Base-by-base conservation (phyloP, 805 yeast genomes). In the Kuraishia capsulata region DNA sequence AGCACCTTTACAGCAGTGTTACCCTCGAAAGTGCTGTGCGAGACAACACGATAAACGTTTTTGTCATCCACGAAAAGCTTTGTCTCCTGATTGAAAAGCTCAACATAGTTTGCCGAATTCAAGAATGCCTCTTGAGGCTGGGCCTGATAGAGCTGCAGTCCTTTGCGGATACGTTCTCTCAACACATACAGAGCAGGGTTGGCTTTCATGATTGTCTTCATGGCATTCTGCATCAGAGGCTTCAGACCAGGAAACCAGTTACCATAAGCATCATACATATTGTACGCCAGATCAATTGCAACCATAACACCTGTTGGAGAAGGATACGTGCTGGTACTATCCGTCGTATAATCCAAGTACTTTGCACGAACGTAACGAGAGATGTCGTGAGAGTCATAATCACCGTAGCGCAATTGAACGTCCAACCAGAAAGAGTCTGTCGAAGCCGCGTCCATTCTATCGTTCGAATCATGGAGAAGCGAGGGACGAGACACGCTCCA, bases 181-280 rank as follows among this genome's bases (percentile, higher is more conserved):
- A 92, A 67, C 21, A 90, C 97, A 55, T 79, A 83, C 30, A 92
- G 59, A 0, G 97, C 95, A 0, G 98, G 97, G 51, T 90, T 92
- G 1, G 92, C 82, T 52, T 86, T 88, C 96, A 89, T 84, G 34
- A 92, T 84, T 28, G 92, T 90, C 45, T 77, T 72, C 95, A 92
- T 80, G 11, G 97, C 95, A 51, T 81, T 86, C 52, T 85, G 95
- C 65, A 92, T 67, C 51, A 92, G 65, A 3, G 87, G 87, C 57
- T 92, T 92, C 60, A 90, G 62, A 1, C 97, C 97, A 2, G 94
- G 90, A 63, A 92, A 84, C 98, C 98, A 92, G 51, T 86, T 87
- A 24, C 99, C 99, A 59, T 87, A 92, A 0, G 95, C 89, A 58
- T 88, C 97, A 54, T 83, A 89, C 81, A 88, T 85, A 57, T 92